Evolutionary conservation across 208 protist genomes (phyloP).

Genomic region (Crithidia brevicula): DNA sequence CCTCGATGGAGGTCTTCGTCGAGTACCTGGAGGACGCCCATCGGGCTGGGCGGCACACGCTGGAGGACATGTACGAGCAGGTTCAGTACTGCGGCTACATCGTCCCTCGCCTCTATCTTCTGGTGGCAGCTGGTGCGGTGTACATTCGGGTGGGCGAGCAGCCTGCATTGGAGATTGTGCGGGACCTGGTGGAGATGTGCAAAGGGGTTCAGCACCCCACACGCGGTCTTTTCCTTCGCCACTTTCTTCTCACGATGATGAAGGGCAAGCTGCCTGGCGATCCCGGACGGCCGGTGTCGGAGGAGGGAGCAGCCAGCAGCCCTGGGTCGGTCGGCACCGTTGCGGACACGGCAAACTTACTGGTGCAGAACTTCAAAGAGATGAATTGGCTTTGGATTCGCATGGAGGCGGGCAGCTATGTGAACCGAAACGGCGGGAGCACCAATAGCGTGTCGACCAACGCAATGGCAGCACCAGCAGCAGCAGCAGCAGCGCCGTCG

Average conservation of each 20-base stretch:
- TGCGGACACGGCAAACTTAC: slow-evolving; percentile 94
- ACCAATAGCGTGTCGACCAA: slow-evolving; percentile 18
- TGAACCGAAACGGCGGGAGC: slow-evolving; percentile 32
- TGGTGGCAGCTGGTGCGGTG: slow-evolving; percentile 96
- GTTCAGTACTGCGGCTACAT: slow-evolving; percentile 98
- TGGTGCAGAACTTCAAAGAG: slow-evolving; percentile 98
- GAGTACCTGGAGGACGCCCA: slow-evolving; percentile 90
- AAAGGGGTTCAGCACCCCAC: slow-evolving; percentile 99
- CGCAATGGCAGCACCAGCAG: background rate
- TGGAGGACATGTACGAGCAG: slow-evolving; percentile 96
- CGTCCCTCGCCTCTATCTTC: slow-evolving; percentile 97
- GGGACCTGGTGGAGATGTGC: slow-evolving; percentile 99
- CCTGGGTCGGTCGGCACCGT: slow-evolving; percentile 91
- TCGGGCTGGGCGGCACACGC: slow-evolving; percentile 16
- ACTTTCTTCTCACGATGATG: slow-evolving; percentile 96
- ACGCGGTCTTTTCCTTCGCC: slow-evolving; percentile 97
- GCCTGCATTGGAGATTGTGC: slow-evolving; percentile 94
- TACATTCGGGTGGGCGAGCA: slow-evolving; percentile 93
- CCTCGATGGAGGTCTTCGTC: slow-evolving; percentile 91
- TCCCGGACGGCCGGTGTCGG: slow-evolving; percentile 33
- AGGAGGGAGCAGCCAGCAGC: slow-evolving; percentile 3
- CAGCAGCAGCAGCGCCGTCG: background rate
- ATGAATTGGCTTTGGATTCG: slow-evolving; percentile 99
- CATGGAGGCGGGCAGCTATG: slow-evolving; percentile 95
- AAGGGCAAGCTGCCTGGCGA: slow-evolving; percentile 98